These are phyloP conservation scores for Aeminium ludgeri DNA, from an alignment of 495 filamentous ascomycete species.

Conservation along the genomic window DNA sequence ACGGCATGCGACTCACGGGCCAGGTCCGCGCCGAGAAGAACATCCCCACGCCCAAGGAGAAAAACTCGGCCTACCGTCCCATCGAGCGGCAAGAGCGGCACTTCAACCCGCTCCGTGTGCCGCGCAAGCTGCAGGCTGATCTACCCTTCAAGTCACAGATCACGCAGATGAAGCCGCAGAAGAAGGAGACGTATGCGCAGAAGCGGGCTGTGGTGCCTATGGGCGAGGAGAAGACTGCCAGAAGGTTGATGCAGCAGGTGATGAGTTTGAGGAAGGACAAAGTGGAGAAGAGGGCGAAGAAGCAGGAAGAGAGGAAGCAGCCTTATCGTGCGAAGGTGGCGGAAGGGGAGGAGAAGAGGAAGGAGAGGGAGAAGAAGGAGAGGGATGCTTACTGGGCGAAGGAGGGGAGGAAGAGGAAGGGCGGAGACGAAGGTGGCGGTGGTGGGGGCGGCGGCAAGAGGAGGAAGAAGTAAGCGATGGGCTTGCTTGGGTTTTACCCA, in stretches of 20 bases:
- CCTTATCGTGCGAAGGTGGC: conserved; percentile 65
- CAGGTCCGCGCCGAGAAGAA: conserved; percentile 65
- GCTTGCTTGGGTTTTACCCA: too few relatives aligned
- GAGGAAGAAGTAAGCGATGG: conserved; percentile 25
- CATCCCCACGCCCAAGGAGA: conserved; percentile 57
- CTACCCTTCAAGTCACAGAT: conserved; percentile 92
- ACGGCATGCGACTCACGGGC: conserved; percentile 85
- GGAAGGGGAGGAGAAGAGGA: conserved; percentile 65
- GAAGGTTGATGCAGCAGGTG: conserved; percentile 85
- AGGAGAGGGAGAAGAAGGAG: conserved; percentile 72
- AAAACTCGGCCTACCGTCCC: conserved; percentile 66
- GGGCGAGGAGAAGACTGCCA: conserved; percentile 71
- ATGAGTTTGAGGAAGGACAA: conserved; percentile 84
- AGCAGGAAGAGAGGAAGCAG: conserved; percentile 70
- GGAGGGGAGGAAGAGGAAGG: conserved; percentile 87
- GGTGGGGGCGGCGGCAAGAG: conserved; percentile 49
- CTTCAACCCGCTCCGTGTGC: conserved; percentile 89
- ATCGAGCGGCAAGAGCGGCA: conserved; percentile 66
- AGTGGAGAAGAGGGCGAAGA: conserved; percentile 55
- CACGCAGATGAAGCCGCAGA: conserved; percentile 57
- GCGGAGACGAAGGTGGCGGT: conserved; percentile 41
- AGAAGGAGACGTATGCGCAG: conserved; percentile 75
- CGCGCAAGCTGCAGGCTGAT: conserved; percentile 62
- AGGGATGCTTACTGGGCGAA: conserved; percentile 81
- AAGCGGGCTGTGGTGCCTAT: conserved; percentile 77